Evolutionary conservation across 148 eudicot genomes (phyloP), one percentile per base, ranked within the genome.

Genomic region (Rheum nobile): DNA sequence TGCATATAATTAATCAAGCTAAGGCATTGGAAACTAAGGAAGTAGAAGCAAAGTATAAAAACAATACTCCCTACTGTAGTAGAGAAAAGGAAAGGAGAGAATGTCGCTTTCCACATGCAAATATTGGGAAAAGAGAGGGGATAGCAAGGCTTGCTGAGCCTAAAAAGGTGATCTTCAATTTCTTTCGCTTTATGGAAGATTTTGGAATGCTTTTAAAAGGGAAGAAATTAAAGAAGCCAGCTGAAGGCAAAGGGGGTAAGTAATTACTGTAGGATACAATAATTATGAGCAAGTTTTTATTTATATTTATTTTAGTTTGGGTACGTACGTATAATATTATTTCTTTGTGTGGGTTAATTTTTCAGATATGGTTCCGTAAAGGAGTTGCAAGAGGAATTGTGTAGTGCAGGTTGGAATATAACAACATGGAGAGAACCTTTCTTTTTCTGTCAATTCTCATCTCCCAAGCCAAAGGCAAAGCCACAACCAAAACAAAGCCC

Each of bases 151-250:
- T 61, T 81, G 74, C 80, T 85, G 77, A 80, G 73, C 74, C 75
- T 80, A 81, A 74, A 90, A 88, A 86, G 86, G 82, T 84, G 81
- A 77, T 71, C 80, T 85, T 84, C 82, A 87, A 78, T 71, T 81
- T 82, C 70, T 83, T 82, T 80, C 77, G 73, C 90, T 87, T 91
- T 87, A 54, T 75, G 19, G 67, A 73, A 79, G 85, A 78, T 79
- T 83, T 84, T 84, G 54, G 79, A 82, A 77, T 81, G 81, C 82
- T 84, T 84, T 77, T 52, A 43, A 72, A 82, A 73, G 71, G 73
- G 16, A n/a, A n/a, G n/a, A n/a, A n/a, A n/a, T n/a, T n/a, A n/a
- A 19, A 31, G 42, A 46, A 68, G 72, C 47, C 28, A 38, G 14
- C 14, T 28, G 43, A 65, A 14, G 71, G 67, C 1, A 26, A 48